Base-by-base conservation (phyloP, 225 moss, liverwort and hornwort genomes). In the Pleurozium schreberi region DNA sequence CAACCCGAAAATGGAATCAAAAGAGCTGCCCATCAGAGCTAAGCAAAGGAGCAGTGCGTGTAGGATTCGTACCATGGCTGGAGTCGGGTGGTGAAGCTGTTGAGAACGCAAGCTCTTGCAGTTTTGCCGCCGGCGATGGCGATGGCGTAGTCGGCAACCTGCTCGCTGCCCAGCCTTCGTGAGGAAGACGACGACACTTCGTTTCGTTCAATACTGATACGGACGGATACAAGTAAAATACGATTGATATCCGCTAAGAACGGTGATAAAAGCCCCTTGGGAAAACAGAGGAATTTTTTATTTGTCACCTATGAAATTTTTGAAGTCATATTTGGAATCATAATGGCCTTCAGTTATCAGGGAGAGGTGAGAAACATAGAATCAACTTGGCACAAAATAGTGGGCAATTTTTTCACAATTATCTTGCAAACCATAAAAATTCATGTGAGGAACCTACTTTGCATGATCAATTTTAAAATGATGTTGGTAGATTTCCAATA, bases 21-120 rank as follows among this genome's bases (percentile, higher is more conserved):
- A 65, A 80, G 55, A 17, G 57, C 8, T 4, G 16, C 55, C 40
- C 31, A 49, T 87, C 53, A 67, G 36, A 60, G 52, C 20, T 66
- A 26, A 26, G 67, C 53, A 81, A 13, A 34, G 55, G 10, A 15
- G 81, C 50, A 89, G 33, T 27, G 59, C 33, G 55, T 84, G 38
- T 52, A 52, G 6, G 27, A 16, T 70, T 85, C 28, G 22, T 87
- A 91, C 93, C 93, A 91, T 91, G 88, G 89, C 88, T 91, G 81
- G 10, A 70, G 38, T 80, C 70, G 66, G 65, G 23, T 63, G 78
- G 17, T 55, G 85, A 21, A 13, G 88, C 80, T 59, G 70, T 42
- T 34, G 70, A 85, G 49, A 40, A 67, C 73, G 73, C 71, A 70
- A 69, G 50, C 79, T 82, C 67, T 47, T 71, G 59, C 61, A 50